These are phyloP conservation scores for Tricholoma terreum DNA, from an alignment of 768 basidiomycete species.

Conservation along the genomic window DNA sequence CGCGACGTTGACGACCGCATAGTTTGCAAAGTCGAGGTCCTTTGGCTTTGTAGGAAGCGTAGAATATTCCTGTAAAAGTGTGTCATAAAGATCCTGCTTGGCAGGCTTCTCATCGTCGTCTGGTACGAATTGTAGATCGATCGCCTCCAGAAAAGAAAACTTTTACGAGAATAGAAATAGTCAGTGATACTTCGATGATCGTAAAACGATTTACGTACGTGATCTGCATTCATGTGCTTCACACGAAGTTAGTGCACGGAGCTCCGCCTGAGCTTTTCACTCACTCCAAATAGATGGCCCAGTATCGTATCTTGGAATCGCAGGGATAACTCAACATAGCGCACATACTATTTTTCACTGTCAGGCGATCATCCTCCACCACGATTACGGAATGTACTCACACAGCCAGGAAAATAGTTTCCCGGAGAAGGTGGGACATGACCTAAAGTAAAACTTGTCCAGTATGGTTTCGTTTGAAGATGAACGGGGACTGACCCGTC, in stretches of 20 bases:
- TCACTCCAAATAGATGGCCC: conserved; percentile 80
- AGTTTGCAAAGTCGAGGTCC: conserved; percentile 57
- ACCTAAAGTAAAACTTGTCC: conserved; percentile 39
- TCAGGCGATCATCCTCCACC: conserved; percentile 12
- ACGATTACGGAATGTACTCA: conserved; percentile 35
- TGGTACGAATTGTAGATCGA: conserved; percentile 47
- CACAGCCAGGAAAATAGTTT: conserved; percentile 85
- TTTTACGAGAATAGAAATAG: conserved; percentile 17
- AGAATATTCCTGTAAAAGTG: conserved; percentile 62
- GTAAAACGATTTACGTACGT: conserved; percentile 38
- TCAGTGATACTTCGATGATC: conserved; percentile 9
- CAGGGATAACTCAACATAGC: conserved; percentile 72
- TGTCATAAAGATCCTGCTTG: conserved; percentile 45
- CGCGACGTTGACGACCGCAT: conserved; percentile 73
- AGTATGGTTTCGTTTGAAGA: conserved; percentile 4
- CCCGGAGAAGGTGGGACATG: conserved; percentile 83
- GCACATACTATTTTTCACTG: conserved; percentile 45
- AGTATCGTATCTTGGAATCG: conserved; percentile 86
- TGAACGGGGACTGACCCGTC: conserved; percentile 31
- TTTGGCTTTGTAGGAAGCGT: conserved; percentile 53
- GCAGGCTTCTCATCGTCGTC: conserved; percentile 14
- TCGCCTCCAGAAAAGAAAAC: conserved; percentile 57
- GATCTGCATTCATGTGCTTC: conserved; percentile 84
- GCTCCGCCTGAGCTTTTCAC: conserved; percentile 27
- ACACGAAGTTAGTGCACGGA: conserved; percentile 25